Conservation (phyloP, 2,329 filamentous ascomycete genomes). For the Paracoccidioides lutzii region DNA sequence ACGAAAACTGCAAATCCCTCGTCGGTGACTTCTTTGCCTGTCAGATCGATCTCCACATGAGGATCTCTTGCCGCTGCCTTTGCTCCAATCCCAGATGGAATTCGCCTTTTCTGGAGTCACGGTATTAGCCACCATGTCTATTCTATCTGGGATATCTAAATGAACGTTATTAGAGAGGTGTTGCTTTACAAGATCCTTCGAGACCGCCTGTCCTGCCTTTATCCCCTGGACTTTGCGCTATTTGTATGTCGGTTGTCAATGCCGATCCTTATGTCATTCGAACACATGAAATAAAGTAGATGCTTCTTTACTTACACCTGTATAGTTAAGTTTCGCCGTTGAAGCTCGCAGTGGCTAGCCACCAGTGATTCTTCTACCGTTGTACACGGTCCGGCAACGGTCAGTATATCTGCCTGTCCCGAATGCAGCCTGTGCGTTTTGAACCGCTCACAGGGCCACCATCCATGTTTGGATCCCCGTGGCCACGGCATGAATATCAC, state of each 20-base stretch:
- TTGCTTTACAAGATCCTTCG: slow-evolving; percentile 28
- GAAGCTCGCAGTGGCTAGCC: slow-evolving; percentile 4
- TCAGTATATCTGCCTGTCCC: not conserved
- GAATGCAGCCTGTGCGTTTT: not conserved
- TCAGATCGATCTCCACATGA: slow-evolving; percentile 34
- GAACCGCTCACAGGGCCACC: too few relatives aligned
- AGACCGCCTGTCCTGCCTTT: slow-evolving; percentile 34
- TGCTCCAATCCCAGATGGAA: slow-evolving; percentile 18
- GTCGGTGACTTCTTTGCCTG: slow-evolving; percentile 34
- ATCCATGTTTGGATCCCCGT: not conserved
- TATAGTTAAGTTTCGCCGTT: slow-evolving; percentile 31
- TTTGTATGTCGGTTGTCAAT: not conserved
- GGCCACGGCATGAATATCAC: not conserved
- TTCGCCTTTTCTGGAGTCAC: slow-evolving; percentile 23
- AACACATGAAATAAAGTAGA: not conserved
- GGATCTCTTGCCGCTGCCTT: slow-evolving; percentile 22
- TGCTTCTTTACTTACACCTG: slow-evolving; percentile 20
- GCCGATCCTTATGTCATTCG: not conserved
- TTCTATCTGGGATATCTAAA: not conserved
- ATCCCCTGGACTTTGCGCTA: slow-evolving; percentile 35
- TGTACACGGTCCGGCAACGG: not conserved
- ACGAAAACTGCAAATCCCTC: slow-evolving; percentile 32
- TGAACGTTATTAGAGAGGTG: not conserved
- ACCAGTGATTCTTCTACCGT: not conserved
- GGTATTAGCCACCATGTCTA: not conserved